phyloP scores from a whole-genome alignment of 192 early-diverging fungal species.

The Umbelopsis sp. region DNA sequence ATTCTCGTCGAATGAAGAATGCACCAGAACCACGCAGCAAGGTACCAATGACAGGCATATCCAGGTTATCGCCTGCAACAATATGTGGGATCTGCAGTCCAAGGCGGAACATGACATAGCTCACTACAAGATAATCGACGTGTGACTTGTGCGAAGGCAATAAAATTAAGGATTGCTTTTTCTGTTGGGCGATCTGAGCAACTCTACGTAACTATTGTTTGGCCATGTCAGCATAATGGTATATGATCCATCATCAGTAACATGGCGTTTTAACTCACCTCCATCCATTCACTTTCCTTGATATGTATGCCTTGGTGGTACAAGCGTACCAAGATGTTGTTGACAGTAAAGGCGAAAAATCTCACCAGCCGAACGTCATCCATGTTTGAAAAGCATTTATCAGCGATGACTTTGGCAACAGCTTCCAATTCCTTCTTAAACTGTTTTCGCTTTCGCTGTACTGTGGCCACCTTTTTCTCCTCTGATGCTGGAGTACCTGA shows the following conservation, averaged over 20 bases:
- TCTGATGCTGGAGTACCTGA: conserved; percentile 29
- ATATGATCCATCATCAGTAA: background rate
- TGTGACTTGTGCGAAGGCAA: conserved; percentile 87
- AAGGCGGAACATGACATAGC: conserved; percentile 78
- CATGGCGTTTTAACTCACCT: conserved; percentile 43
- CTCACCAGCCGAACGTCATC: conserved; percentile 62
- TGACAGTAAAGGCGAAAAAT: conserved; percentile 69
- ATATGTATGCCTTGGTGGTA: conserved; percentile 89
- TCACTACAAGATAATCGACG: conserved; percentile 83
- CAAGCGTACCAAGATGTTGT: conserved; percentile 75
- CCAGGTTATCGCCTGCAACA: conserved; percentile 83
- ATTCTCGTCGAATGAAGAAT: conserved; percentile 78
- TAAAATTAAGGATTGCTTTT: conserved; percentile 74
- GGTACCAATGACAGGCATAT: conserved; percentile 73
- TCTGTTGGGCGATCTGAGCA: conserved; percentile 57
- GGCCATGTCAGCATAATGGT: background rate
- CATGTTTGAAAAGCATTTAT: conserved; percentile 65
- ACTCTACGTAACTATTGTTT: conserved; percentile 49
- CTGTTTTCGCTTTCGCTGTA: conserved; percentile 19
- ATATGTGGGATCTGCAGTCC: conserved; percentile 67
- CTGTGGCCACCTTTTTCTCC: conserved; percentile 26
- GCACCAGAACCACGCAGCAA: conserved; percentile 69
- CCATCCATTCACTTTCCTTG: conserved; percentile 73
- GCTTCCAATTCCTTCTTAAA: conserved; percentile 45
- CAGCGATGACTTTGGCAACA: conserved; percentile 56